Evolutionary conservation across 805 yeast species (phyloP).

Genomic region (Torulaspora quercuum): DNA sequence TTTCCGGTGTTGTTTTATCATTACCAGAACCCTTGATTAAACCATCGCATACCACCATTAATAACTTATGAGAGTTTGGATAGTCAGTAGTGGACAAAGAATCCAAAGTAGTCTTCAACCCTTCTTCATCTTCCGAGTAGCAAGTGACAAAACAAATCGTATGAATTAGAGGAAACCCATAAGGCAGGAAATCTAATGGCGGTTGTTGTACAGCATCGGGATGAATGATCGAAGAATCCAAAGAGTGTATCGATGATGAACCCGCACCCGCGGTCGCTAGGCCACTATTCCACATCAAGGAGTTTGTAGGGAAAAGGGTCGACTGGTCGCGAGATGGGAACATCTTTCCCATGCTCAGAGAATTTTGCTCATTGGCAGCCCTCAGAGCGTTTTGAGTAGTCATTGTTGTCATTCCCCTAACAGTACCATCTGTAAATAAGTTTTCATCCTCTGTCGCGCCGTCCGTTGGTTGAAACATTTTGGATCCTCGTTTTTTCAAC

Average conservation of each 20-base stretch:
- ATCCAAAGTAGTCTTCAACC: slow-evolving; percentile 83
- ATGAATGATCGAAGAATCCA: slow-evolving; percentile 59
- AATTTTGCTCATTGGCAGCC: slow-evolving; percentile 8
- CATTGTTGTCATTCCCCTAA: slow-evolving; percentile 51
- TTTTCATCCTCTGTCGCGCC: slow-evolving; percentile 3
- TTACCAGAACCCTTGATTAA: slow-evolving; percentile 92
- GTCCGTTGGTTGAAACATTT: slow-evolving; percentile 23
- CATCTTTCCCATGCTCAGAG: slow-evolving; percentile 4
- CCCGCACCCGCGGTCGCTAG: slow-evolving; percentile 12
- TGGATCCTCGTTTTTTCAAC: slow-evolving; percentile 39
- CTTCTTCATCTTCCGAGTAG: slow-evolving; percentile 88
- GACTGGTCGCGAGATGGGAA: slow-evolving; percentile 13
- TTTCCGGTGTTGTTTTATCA: slow-evolving; percentile 82
- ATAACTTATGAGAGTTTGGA: slow-evolving; percentile 89
- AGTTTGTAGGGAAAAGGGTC: slow-evolving; percentile 15
- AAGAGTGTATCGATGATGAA: slow-evolving; percentile 38
- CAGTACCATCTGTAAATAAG: slow-evolving; percentile 15
- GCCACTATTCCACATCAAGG: slow-evolving; percentile 17
- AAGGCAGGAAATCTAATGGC: slow-evolving; percentile 84
- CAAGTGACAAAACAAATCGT: slow-evolving; percentile 80
- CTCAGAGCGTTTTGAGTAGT: slow-evolving; percentile 52
- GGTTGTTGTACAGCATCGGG: slow-evolving; percentile 89
- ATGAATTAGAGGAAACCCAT: slow-evolving; percentile 73
- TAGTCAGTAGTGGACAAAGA: slow-evolving; percentile 93
- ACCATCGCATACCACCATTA: slow-evolving; percentile 89